Evolutionary conservation across 352 stramenopile species (phyloP).

Genomic region (Phytopythium helicoides): DNA sequence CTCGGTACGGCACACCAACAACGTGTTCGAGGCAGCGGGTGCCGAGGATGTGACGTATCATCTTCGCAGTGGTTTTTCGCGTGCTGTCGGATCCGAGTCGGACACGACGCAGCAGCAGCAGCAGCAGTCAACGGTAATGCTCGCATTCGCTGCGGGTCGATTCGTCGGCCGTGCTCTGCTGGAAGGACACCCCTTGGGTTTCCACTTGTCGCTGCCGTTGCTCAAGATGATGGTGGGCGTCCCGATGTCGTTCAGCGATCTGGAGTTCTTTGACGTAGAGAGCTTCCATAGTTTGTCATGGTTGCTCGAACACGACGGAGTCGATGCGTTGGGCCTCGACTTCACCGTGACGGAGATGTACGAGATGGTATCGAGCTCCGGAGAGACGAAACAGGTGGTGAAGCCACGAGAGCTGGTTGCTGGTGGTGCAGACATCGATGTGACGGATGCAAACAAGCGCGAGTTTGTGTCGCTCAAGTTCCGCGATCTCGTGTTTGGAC

Average conservation of each 20-base stretch:
- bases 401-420: constrained; percentile 24
- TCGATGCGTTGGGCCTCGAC: constrained; percentile 26
- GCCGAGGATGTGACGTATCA: constrained; percentile 6
- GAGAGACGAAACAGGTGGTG: constrained; percentile 5
- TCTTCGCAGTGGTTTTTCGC: constrained; percentile 11
- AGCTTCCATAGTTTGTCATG: constrained; percentile 36
- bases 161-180: constrained; percentile 38
- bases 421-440: constrained; percentile 41
- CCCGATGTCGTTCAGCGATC: constrained; percentile 89
- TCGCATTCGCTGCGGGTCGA: constrained; percentile 19
- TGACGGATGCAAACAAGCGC: constrained; percentile 92
- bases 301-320: constrained; percentile 33
- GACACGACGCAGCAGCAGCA: too few species aligned
- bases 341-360: constrained; percentile 27
- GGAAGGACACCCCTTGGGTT: constrained; percentile 88
- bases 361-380: background rate
- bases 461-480: constrained; percentile 89
- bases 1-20: constrained; percentile 22
- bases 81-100: too few species aligned
- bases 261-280: constrained; percentile 69
- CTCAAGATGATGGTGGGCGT: constrained; percentile 96
- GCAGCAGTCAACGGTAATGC: too few species aligned
- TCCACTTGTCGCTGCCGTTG: constrained; percentile 90
- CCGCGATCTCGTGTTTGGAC: constrained; percentile 91
- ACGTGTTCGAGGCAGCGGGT: too few species aligned